Evolutionary conservation across 2,329 filamentous ascomycete species (phyloP), one percentile per base, ranked within the genome.

Genomic region (Colletotrichum sansevieriae): DNA sequence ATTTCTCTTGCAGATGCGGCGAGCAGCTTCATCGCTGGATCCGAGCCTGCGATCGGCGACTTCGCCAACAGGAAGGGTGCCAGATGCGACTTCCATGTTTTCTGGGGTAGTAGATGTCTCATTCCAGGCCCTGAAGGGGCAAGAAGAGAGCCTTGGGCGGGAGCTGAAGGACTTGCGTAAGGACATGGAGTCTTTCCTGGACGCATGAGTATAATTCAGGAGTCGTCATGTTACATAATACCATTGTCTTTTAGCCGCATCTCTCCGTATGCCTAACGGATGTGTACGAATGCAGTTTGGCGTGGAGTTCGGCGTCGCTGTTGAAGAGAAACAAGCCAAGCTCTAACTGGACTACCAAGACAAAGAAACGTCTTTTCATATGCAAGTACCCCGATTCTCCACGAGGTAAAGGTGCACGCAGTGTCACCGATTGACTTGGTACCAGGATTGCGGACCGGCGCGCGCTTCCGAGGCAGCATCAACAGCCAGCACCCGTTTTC

Each of bases 1-100:
- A 71, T 81, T 82, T 47, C 74, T 83, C 13, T 73, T 72, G 35
- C 75, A 78, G 35, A 76, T 82, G 25, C 75, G 79, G 39, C 71
- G 72, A 7, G 75, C 76, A n/a, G 78, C 78, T 1, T 72, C 71
- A 35, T 58, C 73, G 55, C 44, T 81, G 68, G 77, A 77, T 64
- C 61, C 74, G 33, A 68, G 18, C 55, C 71, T 15, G 63, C 64
- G 47, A 71, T 68, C 60, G 72, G 71, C 13, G 33, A 58, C 5
- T 43, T 55, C 39, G 25, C 37, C 20, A 15, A 52, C 43, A 25
- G 63, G 22, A 56, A 64, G 25, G 70, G 72, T 8, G 68, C 55
- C 5, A 66, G 74, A 72, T 18, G 69, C 70, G 20, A 70, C 71
- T 29, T 78, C 77, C 15, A 75, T 78, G 73, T 79, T 79, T 58